Base-by-base conservation (phyloP, 805 yeast genomes). In the Yarrowia sp. region DNA sequence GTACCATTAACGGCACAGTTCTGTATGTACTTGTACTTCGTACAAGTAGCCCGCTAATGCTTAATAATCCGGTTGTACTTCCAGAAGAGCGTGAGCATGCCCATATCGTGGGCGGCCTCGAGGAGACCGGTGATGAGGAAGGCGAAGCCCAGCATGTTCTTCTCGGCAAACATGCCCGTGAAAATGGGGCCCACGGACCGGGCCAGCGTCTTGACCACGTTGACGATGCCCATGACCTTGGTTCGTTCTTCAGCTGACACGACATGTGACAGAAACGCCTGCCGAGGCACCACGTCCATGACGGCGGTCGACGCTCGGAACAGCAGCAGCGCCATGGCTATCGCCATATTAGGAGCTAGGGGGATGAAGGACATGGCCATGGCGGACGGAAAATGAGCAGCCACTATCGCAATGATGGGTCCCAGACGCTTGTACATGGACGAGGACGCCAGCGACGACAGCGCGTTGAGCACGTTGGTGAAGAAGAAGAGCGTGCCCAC, bases 251-350 rank as follows among this genome's bases (percentile, higher is more conserved):
- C 76, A 13, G 84, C 82, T 15, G 83, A 81, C 46, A 92, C 86
- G 20, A 91, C 79, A 2, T 90, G 82, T 0, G 96, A 87, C 61
- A 92, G 77, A 47, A 92, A 80, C 9, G 92, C 85, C 77, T 92
- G 97, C 64, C 98, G 84, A 8, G 97, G 97, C 2, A 92, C 95
- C 36, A 92, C 97, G 75, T 92, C 98, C 93, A 92, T 91, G 1
- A 93, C 86, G 1, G 87, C 81, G 0, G 91, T 85, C 2, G 87
- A 78, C 69, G 86, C 87, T 70, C 90, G 86, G 33, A 84, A 74
- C 20, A 87, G 71, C 40, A 89, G 79, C 7, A 86, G 76, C 0
- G 78, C 67, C 34, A 89, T 81, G 0, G 94, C 89, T 0, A 75
- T 69, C n/a, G 79, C 70, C 44, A 73, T 73, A 24, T 70, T 69